Evolutionary conservation across 2,329 filamentous ascomycete genomes (phyloP).

Genomic region (Neurospora crassa): DNA sequence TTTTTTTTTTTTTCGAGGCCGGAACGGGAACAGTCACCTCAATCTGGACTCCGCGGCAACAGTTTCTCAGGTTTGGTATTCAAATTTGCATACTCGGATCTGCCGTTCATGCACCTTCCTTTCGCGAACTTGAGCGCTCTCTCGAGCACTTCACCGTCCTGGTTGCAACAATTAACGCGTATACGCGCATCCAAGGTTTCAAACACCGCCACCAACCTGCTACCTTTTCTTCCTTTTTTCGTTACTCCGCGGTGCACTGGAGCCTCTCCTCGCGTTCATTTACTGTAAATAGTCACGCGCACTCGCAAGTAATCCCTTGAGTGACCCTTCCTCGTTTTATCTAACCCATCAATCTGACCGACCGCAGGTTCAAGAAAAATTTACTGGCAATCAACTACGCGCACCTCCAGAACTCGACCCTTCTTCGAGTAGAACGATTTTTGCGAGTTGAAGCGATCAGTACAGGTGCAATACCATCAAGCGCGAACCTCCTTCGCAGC

Average conservation of each 20-base stretch:
- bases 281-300: background rate
- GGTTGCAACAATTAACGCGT: background rate
- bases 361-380: background rate
- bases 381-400: background rate
- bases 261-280: background rate
- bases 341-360: background rate
- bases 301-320: background rate
- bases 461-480: background rate
- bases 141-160: background rate
- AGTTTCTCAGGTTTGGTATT: background rate
- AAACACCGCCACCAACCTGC: background rate
- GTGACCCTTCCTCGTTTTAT: background rate
- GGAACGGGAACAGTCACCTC: background rate
- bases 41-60: background rate
- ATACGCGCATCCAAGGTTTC: background rate
- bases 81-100: background rate
- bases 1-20: background rate
- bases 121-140: background rate
- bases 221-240: background rate
- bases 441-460: background rate
- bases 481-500: background rate
- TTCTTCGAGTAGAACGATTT: background rate
- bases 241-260: background rate
- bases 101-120: background rate
- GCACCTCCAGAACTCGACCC: background rate